phyloP scores from a whole-genome alignment of 176 grass and related monocot species.

The Alopecurus myosuroides region DNA sequence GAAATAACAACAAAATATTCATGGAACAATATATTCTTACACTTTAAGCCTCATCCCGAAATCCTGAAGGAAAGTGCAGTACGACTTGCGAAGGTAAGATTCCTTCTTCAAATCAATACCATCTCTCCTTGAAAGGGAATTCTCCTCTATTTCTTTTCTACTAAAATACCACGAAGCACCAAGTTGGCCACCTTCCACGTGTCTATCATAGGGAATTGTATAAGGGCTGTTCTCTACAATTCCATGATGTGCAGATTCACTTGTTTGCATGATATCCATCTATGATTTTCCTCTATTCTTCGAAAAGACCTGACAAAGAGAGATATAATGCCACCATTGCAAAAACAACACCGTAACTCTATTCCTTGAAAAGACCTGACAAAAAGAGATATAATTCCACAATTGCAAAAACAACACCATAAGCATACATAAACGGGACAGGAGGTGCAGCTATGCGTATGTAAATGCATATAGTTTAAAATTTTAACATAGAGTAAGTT shows the following conservation, averaged over 20 bases:
- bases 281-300: conserved; percentile 6
- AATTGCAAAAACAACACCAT: conserved; percentile 13
- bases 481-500: neutral
- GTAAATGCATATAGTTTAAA: neutral
- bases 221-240: conserved; percentile 67
- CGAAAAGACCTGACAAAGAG: conserved; percentile 13
- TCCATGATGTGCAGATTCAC: conserved; percentile 46
- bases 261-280: conserved; percentile 36
- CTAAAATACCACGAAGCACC: conserved; percentile 82
- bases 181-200: conserved; percentile 38
- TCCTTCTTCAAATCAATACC: conserved; percentile 89
- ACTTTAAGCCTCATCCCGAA: conserved; percentile 96
- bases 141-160: conserved; percentile 86
- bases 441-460: neutral
- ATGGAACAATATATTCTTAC: conserved; percentile 46
- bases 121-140: conserved; percentile 68
- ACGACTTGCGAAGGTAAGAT: conserved; percentile 78
- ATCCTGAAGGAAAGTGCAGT: conserved; percentile 89
- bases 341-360: conserved; percentile 21
- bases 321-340: neutral
- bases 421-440: neutral
- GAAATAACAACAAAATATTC: neutral
- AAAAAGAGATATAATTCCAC: neutral
- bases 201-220: conserved; percentile 32
- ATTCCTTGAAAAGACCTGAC: conserved; percentile 17